Evolutionary conservation across 2,329 filamentous ascomycete genomes (phyloP).

Genomic region (Fusarium poae): DNA sequence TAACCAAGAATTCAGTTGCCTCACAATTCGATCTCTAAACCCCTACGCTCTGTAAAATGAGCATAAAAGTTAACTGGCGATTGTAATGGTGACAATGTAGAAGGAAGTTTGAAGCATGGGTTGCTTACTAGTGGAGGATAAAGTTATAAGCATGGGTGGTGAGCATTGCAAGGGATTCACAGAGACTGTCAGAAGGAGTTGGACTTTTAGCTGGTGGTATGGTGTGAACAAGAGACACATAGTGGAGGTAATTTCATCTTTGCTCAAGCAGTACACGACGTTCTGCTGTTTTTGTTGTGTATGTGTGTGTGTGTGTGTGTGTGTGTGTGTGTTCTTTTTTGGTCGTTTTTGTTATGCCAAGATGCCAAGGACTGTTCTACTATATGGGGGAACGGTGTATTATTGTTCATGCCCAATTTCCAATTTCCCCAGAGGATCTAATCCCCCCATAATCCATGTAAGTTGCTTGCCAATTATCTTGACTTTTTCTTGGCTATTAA

Average conservation of each 20-base stretch:
- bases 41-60: conserved; percentile 73
- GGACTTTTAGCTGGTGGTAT: conserved; percentile 26
- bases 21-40: conserved; percentile 87
- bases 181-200: conserved; percentile 37
- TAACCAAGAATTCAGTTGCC: conserved; percentile 67
- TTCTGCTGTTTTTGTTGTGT: conserved; percentile 8
- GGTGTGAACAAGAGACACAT: conserved; percentile 18
- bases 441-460: neutral
- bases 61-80: conserved; percentile 29
- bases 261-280: conserved; percentile 21
- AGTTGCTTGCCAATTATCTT: neutral
- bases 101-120: conserved; percentile 20
- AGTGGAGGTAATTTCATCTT: conserved; percentile 44
- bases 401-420: neutral
- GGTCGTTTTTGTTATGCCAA: neutral
- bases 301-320: neutral
- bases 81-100: conserved; percentile 24
- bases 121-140: conserved; percentile 22
- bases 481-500: neutral
- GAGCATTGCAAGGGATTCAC: conserved; percentile 23
- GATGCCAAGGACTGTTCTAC: neutral
- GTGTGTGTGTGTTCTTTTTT: neutral
- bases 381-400: neutral
- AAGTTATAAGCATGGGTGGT: conserved; percentile 18
- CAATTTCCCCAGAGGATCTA: neutral